Evolutionary conservation across 768 basidiomycete genomes (phyloP), one percentile per base, ranked within the genome.

Genomic region (Crassisporium funariophilum): DNA sequence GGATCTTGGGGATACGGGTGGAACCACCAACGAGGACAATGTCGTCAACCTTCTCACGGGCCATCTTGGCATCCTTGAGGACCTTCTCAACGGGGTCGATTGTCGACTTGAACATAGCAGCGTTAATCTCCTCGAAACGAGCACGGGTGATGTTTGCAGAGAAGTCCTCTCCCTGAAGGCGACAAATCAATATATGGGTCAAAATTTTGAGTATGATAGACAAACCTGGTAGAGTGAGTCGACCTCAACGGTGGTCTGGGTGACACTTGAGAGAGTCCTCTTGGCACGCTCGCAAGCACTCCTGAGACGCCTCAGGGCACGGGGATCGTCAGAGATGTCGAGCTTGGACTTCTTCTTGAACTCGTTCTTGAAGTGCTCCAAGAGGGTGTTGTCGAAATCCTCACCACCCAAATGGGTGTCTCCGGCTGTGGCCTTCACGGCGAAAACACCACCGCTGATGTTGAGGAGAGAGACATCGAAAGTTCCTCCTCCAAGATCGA

Each of bases 1-100:
- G 95, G 58, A 99, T 91, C 79, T 98, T 98, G 56, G 97, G 97
- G 66, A 99, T 99, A 84, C 97, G 97, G 60, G 97, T 99, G 47
- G 97, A 99, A 54, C 97, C 97, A 78, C 97, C 97, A 56, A 99
- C 97, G 50, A 99, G 91, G 68, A 99, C 97, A 56, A 99, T 98
- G 63, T 99, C 97, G 66, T 98, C 92, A 56, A 99, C 95, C 76
- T 92, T 93, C 67, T 92, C 92, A 55, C 91, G 89, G 55, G 93
- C 73, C 75, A 99, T 97, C 82, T 98, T 98, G 53, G 97, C 84
- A 74, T 99, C 97, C 79, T 97, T 98, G 64, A 98, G 78, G 46
- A 99, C 97, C 76, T 95, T 95, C 76, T 98, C 97, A 50, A 99
- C 97, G 43, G 97, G 97, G 54, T 97, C 95, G 53, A 99, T 73